These are phyloP conservation scores for Heliosperma pusillum DNA, from an alignment of 148 eudicot genomes.

Conservation along the genomic window DNA sequence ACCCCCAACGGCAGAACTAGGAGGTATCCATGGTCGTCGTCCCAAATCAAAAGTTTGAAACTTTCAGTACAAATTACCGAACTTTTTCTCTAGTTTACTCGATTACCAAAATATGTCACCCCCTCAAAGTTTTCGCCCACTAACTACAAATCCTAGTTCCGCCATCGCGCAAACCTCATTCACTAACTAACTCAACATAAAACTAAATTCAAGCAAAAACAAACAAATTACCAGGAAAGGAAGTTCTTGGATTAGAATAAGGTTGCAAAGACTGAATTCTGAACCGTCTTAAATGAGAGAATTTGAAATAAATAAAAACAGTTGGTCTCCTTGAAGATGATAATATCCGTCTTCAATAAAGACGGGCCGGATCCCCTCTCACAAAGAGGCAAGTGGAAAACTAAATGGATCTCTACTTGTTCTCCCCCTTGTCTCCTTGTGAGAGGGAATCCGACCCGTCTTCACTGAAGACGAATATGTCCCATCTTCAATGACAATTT, in stretches of 20 bases:
- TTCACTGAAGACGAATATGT: no score
- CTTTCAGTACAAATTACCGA: neutral
- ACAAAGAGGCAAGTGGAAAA: no score
- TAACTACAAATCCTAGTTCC: neutral
- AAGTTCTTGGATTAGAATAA: conserved; percentile 62
- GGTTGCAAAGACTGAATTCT: conserved; percentile 82
- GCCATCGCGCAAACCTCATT: neutral
- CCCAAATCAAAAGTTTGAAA: no score
- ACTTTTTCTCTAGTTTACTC: neutral
- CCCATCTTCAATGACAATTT: no score
- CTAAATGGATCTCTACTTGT: no score
- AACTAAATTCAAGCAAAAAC: neutral
- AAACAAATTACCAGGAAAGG: conserved; percentile 60
- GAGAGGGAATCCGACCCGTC: no score
- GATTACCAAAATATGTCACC: neutral
- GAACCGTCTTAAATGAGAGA: no score
- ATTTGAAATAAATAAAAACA: no score
- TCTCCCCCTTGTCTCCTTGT: no score
- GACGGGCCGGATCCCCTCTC: no score
- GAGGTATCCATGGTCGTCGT: neutral
- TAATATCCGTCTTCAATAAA: no score
- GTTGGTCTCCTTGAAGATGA: no score
- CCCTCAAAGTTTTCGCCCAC: neutral
- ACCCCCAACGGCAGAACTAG: neutral
- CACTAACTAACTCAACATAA: neutral